phyloP scores from a whole-genome alignment of 805 yeast species.

The Phaffomyces opuntiae region DNA sequence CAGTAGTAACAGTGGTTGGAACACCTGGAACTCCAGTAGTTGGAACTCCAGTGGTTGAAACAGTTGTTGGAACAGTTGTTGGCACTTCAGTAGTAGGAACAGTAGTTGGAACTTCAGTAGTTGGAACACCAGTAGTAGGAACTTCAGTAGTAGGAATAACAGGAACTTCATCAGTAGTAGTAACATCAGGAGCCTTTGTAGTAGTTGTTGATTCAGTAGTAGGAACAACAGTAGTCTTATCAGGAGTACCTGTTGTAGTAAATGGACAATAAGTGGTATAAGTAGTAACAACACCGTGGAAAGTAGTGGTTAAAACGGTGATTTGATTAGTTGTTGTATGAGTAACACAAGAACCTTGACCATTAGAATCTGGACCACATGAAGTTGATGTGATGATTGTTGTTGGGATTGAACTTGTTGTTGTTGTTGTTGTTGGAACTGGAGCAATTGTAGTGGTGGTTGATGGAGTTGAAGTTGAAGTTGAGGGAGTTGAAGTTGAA shows the following conservation, averaged over 20 bases:
- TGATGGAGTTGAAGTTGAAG: neutral
- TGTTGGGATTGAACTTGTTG: constrained; percentile 14
- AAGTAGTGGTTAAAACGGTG: constrained; percentile 28
- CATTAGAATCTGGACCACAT: constrained; percentile 17
- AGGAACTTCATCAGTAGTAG: neutral
- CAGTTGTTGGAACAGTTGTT: neutral
- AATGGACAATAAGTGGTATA: constrained; percentile 33
- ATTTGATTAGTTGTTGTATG: constrained; percentile 28
- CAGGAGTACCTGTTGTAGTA: neutral
- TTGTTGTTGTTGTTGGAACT: neutral
- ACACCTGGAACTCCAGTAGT: neutral
- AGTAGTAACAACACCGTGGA: constrained; percentile 21
- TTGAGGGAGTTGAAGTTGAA: neutral
- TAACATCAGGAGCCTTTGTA: neutral
- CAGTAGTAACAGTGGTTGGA: neutral
- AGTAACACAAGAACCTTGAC: constrained; percentile 24
- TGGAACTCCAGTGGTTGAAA: neutral
- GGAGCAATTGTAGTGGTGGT: constrained; percentile 10
- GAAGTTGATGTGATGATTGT: constrained; percentile 30
- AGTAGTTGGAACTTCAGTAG: neutral
- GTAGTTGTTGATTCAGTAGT: neutral
- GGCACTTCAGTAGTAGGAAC: neutral
- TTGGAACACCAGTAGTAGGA: neutral
- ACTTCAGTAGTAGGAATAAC: neutral
- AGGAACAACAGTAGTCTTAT: neutral